Base-by-base conservation (phyloP, 768 basidiomycete genomes). In the Mycena venus region DNA sequence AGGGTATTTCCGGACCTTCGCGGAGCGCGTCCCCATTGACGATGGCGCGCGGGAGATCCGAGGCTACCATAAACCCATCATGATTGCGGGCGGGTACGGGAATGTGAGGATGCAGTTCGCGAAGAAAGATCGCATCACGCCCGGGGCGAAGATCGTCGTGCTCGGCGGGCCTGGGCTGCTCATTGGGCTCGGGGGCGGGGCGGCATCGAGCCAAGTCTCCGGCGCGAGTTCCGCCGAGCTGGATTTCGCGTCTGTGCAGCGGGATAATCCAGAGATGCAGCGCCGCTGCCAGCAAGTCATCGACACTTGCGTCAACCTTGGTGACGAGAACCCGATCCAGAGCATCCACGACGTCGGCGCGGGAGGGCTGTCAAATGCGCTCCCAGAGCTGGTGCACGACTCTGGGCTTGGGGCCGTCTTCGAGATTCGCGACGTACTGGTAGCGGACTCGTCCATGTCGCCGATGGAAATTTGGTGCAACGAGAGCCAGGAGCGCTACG, bases 381-480 rank as follows among this genome's bases (percentile, higher is more conserved):
- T 99, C 3, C 98, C 98, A 0, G 98, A 99, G 83, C 86, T 99
- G 53, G 98, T 99, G 2, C 98, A 99, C 80, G 98, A 99, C 83
- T 95, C 97, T 2, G 90, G 89, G n/a, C 88, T 98, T 7, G 98
- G 98, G 10, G 98, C 96, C 0, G 87, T 81, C 5, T 97, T 99
- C 80, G 98, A 99, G 85, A 97, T 99, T 77, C 88, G 98, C 25
- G 95, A 99, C 78, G 93, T 99, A 9, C 89, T 96, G 29, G 92
- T 98, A 47, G 98, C 96, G 32, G 98, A 99, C 82, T 88, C 90
- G 27, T 94, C 94, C 44, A 96, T 99, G 95, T 97, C 96, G 5
- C 98, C 98, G 0, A 99, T 99, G 98, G 98, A 99, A 85, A 99
- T 99, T 61, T 99, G 98, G 98, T 99, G 98, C 82, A 99, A 99